phyloP scores from a whole-genome alignment of 2,329 filamentous ascomycete species.

The Golovinomyces cichoracearum region DNA sequence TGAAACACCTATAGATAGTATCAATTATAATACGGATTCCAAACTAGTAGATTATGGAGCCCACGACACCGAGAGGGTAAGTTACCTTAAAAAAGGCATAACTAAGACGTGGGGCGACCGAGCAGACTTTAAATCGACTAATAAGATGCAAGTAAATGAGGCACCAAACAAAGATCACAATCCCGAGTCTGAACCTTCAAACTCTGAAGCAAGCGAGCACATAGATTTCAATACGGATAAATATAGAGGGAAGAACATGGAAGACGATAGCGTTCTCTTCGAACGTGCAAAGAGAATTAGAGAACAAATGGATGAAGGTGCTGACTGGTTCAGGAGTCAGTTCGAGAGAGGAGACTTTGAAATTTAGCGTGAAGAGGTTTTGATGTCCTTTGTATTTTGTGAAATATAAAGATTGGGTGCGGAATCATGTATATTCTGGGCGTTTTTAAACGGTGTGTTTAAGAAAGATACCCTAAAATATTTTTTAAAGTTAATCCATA shows the following conservation, averaged over 20 bases:
- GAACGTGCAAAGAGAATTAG: constrained; percentile 13
- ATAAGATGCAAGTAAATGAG: too few relatives aligned
- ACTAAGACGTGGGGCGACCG: too few relatives aligned
- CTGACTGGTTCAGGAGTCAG: constrained; percentile 12
- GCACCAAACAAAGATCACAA: neutral
- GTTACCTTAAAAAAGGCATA: too few relatives aligned
- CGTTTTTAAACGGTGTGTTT: neutral
- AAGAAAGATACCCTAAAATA: neutral
- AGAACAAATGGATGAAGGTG: constrained; percentile 15
- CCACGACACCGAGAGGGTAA: too few relatives aligned
- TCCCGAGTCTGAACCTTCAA: neutral
- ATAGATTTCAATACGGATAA: neutral
- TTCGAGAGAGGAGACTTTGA: constrained; percentile 4
- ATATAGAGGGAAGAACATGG: neutral
- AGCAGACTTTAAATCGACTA: too few relatives aligned
- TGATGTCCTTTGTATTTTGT: neutral
- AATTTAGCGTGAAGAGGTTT: neutral
- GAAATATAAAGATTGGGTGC: neutral
- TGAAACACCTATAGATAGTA: too few relatives aligned
- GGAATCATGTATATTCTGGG: neutral
- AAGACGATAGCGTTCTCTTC: constrained; percentile 14
- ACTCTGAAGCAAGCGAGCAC: neutral
- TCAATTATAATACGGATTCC: too few relatives aligned
- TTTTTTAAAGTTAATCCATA: too few relatives aligned
- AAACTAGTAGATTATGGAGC: too few relatives aligned